phyloP scores from a whole-genome alignment of 1,284 basidiomycete genomes.

The Leccinum pachyderme region DNA sequence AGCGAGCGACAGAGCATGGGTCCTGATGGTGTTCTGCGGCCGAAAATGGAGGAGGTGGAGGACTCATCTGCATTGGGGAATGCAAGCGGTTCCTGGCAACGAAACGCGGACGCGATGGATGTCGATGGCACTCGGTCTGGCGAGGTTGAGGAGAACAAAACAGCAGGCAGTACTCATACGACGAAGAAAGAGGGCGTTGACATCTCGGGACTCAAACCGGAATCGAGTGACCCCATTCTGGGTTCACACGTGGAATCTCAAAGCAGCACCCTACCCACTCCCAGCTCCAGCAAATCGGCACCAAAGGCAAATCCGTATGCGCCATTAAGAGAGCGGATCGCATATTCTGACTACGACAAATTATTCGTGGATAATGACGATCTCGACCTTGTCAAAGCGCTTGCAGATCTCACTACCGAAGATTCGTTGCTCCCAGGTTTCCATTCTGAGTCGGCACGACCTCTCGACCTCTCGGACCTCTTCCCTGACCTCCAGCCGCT shows the following conservation, averaged over 20 bases:
- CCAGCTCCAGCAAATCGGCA: conserved; percentile 35
- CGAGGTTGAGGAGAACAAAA: conserved; percentile 32
- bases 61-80: conserved; percentile 48
- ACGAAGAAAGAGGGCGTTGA: conserved; percentile 28
- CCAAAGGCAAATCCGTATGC: conserved; percentile 47
- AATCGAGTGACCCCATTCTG: conserved; percentile 52
- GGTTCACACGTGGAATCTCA: conserved; percentile 40
- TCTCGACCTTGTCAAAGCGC: conserved; percentile 38
- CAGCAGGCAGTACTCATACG: conserved; percentile 23
- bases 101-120: conserved; percentile 34
- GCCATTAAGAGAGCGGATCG: conserved; percentile 57
- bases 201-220: conserved; percentile 34
- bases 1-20: conserved; percentile 31
- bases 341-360: conserved; percentile 54
- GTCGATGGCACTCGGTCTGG: conserved; percentile 28
- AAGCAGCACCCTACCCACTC: conserved; percentile 26
- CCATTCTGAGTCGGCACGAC: conserved; percentile 34
- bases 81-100: conserved; percentile 24
- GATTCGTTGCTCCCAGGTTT: conserved; percentile 9
- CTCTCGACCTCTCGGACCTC: conserved; percentile 52
- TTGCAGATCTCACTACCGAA: conserved; percentile 40
- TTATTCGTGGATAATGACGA: conserved; percentile 60
- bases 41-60: conserved; percentile 65
- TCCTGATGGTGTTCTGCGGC: conserved; percentile 38
- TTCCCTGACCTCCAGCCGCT: conserved; percentile 65